phyloP scores from a whole-genome alignment of 2,329 filamentous ascomycete genomes.

The Diaporthe capsici region DNA sequence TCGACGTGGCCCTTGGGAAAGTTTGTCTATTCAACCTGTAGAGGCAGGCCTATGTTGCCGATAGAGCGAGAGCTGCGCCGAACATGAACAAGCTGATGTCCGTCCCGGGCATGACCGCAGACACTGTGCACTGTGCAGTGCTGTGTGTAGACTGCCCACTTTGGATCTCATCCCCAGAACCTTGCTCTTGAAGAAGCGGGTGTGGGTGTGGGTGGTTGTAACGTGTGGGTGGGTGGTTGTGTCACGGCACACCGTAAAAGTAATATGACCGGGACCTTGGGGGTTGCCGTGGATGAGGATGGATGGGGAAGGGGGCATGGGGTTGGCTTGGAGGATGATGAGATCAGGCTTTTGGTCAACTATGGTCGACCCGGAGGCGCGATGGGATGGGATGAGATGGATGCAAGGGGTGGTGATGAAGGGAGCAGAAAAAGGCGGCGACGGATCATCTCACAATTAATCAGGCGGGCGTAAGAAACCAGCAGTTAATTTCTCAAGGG shows the following conservation, averaged over 20 bases:
- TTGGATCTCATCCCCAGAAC: conserved; percentile 10
- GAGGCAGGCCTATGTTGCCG: conserved; percentile 6
- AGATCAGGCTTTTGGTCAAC: conserved; percentile 32
- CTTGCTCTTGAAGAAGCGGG: neutral
- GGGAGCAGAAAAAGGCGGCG: conserved; percentile 9
- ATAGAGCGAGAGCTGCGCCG: neutral
- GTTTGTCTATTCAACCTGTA: neutral
- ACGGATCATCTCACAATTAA: conserved; percentile 17
- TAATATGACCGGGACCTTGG: conserved; percentile 1
- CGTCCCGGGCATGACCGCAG: neutral
- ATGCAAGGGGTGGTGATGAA: conserved; percentile 29
- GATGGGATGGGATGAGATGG: conserved; percentile 18
- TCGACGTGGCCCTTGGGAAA: conserved; percentile 25
- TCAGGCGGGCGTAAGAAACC: conserved; percentile 8
- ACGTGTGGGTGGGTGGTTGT: conserved; percentile 7
- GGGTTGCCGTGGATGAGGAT: conserved; percentile 3
- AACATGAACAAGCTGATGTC: neutral
- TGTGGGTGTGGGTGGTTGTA: conserved; percentile 4
- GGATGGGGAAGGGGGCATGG: neutral
- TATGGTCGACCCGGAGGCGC: conserved; percentile 1
- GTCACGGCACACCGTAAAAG: neutral
- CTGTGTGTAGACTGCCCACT: neutral
- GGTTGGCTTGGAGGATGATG: conserved; percentile 1
- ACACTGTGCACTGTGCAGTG: neutral
- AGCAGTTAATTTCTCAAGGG: conserved; percentile 16